Evolutionary conservation across 306 rosid species (phyloP), one percentile per base, ranked within the genome.

Genomic region (Vigna unguiculata): DNA sequence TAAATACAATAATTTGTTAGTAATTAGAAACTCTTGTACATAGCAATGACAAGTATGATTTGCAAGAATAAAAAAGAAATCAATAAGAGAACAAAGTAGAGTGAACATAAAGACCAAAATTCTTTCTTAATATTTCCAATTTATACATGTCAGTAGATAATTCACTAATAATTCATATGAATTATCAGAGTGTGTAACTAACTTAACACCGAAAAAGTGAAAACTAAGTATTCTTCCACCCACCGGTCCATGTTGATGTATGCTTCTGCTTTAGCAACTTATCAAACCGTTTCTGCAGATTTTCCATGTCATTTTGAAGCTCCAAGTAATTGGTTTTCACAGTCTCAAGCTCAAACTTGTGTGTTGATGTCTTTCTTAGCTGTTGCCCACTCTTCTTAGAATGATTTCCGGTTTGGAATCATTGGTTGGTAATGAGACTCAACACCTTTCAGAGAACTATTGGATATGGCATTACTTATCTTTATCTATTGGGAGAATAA

Each of bases 201-300:
- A n/a, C n/a, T n/a, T n/a, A n/a, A n/a, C n/a, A n/a, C n/a, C n/a
- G n/a, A n/a, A n/a, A n/a, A n/a, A n/a, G n/a, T n/a, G n/a, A n/a
- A n/a, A n/a, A n/a, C n/a, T n/a, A n/a, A n/a, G n/a, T n/a, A n/a
- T 96, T 96, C 88, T 88, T 96, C 99, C 99, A 96, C 17, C 99
- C 97, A 77, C 86, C 90, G 71, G 75, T 90, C 99, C 99, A 96
- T 30, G 91, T 84, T 21, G 97, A 96, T 21, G 85, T 77, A 36
- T 89, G 99, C 69, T 92, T 95, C 74, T 86, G 97, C 93, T 91
- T 95, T 2, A 85, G 24, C 80, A 88, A 65, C 88, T 89, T 92
- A 24, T 96, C 99, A 59, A 89, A 90, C 80, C 92, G 97, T 60
- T 86, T 89, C 85, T 96, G 98, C 79, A 96, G 72, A 60, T 60